phyloP scores from a whole-genome alignment of 2,329 filamentous ascomycete genomes.

The Seiridium unicorne region DNA sequence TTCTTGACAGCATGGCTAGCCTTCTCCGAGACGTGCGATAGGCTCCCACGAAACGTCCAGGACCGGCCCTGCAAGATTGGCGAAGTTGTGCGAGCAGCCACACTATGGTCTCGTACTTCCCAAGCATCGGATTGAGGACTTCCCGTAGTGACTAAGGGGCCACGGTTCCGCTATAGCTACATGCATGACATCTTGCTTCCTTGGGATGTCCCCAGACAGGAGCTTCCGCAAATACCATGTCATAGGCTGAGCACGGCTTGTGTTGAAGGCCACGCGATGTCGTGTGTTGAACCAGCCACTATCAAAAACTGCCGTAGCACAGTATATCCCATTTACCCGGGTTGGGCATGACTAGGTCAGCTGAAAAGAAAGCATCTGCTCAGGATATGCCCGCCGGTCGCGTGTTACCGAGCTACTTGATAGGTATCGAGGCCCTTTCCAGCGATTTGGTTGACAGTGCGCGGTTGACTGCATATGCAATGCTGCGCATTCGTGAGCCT shows the following conservation, averaged over 20 bases:
- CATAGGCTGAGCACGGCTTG: too few species aligned
- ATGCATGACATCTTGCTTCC: neutral
- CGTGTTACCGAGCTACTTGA: neutral
- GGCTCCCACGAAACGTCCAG: neutral
- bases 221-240: too few species aligned
- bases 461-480: neutral
- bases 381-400: neutral
- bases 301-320: too few species aligned
- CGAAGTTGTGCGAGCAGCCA: slow-evolving; percentile 27
- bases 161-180: neutral
- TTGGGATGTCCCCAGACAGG: neutral
- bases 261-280: too few species aligned
- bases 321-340: too few species aligned
- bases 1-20: neutral
- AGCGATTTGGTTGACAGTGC: slow-evolving; percentile 3
- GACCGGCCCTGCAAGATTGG: slow-evolving; percentile 23
- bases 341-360: too few species aligned
- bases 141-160: neutral
- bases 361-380: too few species aligned
- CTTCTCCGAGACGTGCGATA: neutral
- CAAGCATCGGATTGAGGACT: neutral
- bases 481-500: neutral
- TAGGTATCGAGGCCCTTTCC: neutral
- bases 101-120: neutral
- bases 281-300: too few species aligned